phyloP scores from a whole-genome alignment of 2,329 filamentous ascomycete genomes.

The Cercospora sp. region DNA sequence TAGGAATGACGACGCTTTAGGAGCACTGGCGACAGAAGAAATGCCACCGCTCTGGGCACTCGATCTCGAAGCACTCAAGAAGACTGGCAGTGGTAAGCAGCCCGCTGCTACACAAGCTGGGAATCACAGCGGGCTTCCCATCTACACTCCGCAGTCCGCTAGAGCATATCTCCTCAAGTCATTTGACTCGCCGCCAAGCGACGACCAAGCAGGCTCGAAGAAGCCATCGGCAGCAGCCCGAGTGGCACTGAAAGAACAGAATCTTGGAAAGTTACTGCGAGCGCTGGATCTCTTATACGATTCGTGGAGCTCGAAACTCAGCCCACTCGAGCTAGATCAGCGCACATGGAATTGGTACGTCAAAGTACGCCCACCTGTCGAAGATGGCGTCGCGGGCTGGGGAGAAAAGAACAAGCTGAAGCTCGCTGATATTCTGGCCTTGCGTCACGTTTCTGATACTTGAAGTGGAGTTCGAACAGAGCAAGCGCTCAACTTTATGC shows the following conservation, averaged over 20 bases:
- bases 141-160: constrained; percentile 72
- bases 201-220: constrained; percentile 41
- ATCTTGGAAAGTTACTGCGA: constrained; percentile 67
- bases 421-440: constrained; percentile 64
- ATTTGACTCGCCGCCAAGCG: constrained; percentile 55
- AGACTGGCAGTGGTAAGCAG: constrained; percentile 36
- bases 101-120: constrained; percentile 30
- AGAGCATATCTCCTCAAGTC: constrained; percentile 58
- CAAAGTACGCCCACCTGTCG: constrained; percentile 72
- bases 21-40: constrained; percentile 30
- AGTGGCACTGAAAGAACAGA: constrained; percentile 65
- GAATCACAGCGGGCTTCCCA: constrained; percentile 59
- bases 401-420: constrained; percentile 74
- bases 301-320: constrained; percentile 70
- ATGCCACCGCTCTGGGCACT: constrained; percentile 59
- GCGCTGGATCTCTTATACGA: constrained; percentile 70
- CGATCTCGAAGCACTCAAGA: constrained; percentile 57
- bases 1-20: neutral
- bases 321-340: constrained; percentile 66
- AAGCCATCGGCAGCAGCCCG: constrained; percentile 56
- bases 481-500: neutral
- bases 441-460: constrained; percentile 48
- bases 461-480: neutral
- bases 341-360: constrained; percentile 83
- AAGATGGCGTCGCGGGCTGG: constrained; percentile 74